phyloP scores from a whole-genome alignment of 2,329 filamentous ascomycete species.

The Botrytis pseudocinerea region DNA sequence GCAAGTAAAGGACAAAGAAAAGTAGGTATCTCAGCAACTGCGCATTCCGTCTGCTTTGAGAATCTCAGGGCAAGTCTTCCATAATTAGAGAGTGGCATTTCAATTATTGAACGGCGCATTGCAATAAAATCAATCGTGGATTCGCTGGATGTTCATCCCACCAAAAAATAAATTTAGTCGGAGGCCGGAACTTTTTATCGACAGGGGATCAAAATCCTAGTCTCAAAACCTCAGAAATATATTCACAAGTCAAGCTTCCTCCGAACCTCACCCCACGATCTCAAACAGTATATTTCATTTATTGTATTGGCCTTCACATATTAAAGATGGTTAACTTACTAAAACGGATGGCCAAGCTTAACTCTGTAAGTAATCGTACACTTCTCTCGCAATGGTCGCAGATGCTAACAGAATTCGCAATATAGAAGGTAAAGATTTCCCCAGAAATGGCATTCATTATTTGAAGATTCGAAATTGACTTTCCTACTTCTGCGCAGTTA shows the following conservation, averaged over 20 bases:
- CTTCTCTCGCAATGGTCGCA: neutral
- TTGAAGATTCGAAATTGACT: slow-evolving; percentile 31
- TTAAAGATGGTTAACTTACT: slow-evolving; percentile 56
- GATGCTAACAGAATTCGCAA: slow-evolving; percentile 29
- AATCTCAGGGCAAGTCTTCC: slow-evolving; percentile 24
- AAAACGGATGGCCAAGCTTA: slow-evolving; percentile 73
- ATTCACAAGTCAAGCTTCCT: slow-evolving; percentile 19
- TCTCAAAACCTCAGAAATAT: slow-evolving; percentile 24
- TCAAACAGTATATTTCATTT: neutral
- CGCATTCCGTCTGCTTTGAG: slow-evolving; percentile 26
- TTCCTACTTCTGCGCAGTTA: slow-evolving; percentile 52
- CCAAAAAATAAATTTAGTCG: slow-evolving; percentile 21
- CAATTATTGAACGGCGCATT: neutral
- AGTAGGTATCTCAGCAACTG: slow-evolving; percentile 46
- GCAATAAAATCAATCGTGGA: neutral
- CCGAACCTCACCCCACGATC: slow-evolving; percentile 19
- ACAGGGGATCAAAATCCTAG: slow-evolving; percentile 21
- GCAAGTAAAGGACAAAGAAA: slow-evolving; percentile 50
- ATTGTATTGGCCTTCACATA: slow-evolving; percentile 1
- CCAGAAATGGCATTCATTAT: slow-evolving; percentile 10
- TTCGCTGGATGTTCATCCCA: neutral
- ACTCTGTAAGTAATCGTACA: slow-evolving; percentile 57
- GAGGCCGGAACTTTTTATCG: slow-evolving; percentile 19
- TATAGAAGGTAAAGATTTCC: slow-evolving; percentile 47
- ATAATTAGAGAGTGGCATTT: slow-evolving; percentile 22